Evolutionary conservation across 2,329 filamentous ascomycete species (phyloP).

Genomic region (Alternaria burnsii): DNA sequence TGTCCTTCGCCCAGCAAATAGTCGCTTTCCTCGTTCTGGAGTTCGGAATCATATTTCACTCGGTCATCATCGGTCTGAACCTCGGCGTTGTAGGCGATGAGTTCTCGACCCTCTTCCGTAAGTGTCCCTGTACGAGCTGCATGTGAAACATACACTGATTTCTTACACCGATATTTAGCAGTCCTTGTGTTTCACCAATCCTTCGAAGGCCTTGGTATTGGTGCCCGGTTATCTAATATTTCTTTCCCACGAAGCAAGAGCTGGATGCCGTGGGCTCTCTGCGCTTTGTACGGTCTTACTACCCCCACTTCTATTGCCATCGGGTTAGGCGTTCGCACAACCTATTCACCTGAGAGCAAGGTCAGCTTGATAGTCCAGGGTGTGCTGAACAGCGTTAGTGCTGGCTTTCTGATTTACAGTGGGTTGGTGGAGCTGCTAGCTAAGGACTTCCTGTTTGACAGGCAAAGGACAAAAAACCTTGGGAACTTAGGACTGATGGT

Average conservation of each 20-base stretch:
- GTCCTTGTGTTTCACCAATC: conserved; percentile 11
- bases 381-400: conserved; percentile 11
- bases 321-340: conserved; percentile 5
- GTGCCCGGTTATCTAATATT: conserved; percentile 9
- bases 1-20: conserved; percentile 9
- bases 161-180: too few species aligned
- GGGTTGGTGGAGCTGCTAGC: conserved; percentile 10
- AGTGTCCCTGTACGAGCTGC: too few species aligned
- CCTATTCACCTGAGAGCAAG: conserved; percentile 7
- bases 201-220: conserved; percentile 8
- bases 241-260: neutral
- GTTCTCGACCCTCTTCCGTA: conserved; percentile 3
- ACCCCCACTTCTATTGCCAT: conserved; percentile 7
- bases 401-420: conserved; percentile 10
- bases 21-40: conserved; percentile 11
- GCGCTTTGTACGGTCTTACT: conserved; percentile 5
- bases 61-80: conserved; percentile 12
- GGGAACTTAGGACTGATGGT: neutral
- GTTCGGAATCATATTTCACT: conserved; percentile 12
- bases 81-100: conserved; percentile 10
- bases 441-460: conserved; percentile 13
- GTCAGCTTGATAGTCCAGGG: conserved; percentile 6
- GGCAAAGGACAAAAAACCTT: conserved; percentile 6
- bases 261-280: conserved; percentile 13
- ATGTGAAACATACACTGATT: too few species aligned